Evolutionary conservation across 2,329 filamentous ascomycete genomes (phyloP), one percentile per base, ranked within the genome.

Genomic region (Cladorrhinum sp.): DNA sequence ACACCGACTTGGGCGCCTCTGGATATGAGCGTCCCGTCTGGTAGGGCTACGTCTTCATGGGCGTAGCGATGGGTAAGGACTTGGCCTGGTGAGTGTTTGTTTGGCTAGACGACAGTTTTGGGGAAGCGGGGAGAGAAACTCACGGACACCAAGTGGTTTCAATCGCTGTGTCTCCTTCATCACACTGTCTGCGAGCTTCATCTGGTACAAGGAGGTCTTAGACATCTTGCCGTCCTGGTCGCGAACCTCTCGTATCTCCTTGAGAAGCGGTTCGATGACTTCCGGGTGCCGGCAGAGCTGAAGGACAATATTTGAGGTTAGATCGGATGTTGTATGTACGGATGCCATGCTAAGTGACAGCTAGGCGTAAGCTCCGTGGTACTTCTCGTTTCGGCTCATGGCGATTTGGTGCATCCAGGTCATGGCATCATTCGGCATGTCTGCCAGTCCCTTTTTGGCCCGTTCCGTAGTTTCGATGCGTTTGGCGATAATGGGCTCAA

Each of bases 171-270:
- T 50, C 48, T 50, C 48, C 48, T 50, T 50, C 48, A 50, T 50
- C 48, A 50, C 48, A 50, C 48, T 50, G 48, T 50, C 48, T 50
- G 48, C 48, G 48, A 50, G 48, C 48, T 50, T 50, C 48, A 50
- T 50, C 48, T 50, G 48, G 48, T 50, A 50, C 18, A 50, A 20
- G 48, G 48, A 50, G 48, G 48, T 50, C 48, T 50, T 50, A 18
- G 48, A 50, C 48, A 50, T 50, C 48, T 50, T 50, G 48, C 48
- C 48, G 48, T 50, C 48, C 48, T 50, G 48, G 48, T 50, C 48
- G 48, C 48, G 48, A 50, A 50, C 48, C 48, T 50, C 48, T 54
- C 51, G 51, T 50, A 50, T 50, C 48, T 50, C 48, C 48, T 50
- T 50, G 3, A 50, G 18, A 50, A 50, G 48, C 48, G 48, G 48